Conservation (phyloP, 805 yeast genomes). For the Kuraishia cidri region DNA sequence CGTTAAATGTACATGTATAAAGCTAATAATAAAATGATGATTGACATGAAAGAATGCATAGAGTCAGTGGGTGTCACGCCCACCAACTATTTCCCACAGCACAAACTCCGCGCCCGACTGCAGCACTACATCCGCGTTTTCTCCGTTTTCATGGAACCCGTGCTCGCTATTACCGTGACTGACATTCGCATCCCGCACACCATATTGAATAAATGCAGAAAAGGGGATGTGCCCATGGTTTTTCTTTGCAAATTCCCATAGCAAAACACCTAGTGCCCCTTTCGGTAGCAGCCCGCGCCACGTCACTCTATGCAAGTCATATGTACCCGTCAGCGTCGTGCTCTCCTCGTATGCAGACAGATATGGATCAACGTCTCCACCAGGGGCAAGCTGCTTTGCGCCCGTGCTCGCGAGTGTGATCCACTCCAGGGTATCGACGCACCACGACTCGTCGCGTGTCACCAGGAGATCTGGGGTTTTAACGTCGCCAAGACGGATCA, state of each 20-base stretch:
- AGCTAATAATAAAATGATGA: too few species aligned
- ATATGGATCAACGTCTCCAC: constrained; percentile 12
- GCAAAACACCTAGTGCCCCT: background rate
- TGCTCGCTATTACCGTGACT: constrained; percentile 19
- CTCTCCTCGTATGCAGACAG: constrained; percentile 14
- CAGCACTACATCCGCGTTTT: constrained; percentile 14
- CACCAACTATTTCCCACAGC: constrained; percentile 19
- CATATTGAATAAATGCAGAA: constrained; percentile 18
- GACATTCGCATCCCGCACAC: constrained; percentile 17
- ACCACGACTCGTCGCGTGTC: constrained; percentile 11
- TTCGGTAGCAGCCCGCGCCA: constrained; percentile 11
- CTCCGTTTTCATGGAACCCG: constrained; percentile 16
- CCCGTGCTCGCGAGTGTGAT: constrained; percentile 14
- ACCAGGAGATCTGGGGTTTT: constrained; percentile 10
- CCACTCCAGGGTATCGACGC: constrained; percentile 18
- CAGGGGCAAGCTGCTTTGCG: constrained; percentile 14
- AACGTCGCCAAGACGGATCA: constrained; percentile 6
- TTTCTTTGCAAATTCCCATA: background rate
- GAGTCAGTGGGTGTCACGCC: constrained; percentile 9
- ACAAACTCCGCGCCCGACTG: constrained; percentile 9
- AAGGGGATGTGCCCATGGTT: background rate
- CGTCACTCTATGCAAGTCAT: constrained; percentile 7
- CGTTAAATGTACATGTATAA: too few species aligned
- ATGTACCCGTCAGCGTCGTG: constrained; percentile 5
- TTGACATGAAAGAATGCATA: too few species aligned